Evolutionary conservation across 768 basidiomycete genomes (phyloP).

Genomic region (Tulasnella sp.): DNA sequence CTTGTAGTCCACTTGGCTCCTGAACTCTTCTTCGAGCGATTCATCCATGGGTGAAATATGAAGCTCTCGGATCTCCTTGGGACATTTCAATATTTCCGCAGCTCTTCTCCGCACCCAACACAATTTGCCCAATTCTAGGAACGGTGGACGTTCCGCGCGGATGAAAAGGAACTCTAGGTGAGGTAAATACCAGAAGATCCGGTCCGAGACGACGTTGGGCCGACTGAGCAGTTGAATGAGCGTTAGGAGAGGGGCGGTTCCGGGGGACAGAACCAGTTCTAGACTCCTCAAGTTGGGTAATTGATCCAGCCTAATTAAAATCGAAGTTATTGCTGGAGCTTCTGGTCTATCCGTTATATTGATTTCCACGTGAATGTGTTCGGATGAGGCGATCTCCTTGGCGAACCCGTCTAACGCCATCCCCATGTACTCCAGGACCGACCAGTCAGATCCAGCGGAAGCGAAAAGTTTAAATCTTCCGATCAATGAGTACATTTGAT

Average conservation of each 20-base stretch:
- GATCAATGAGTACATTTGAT: background rate
- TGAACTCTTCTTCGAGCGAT: background rate
- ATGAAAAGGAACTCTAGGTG: background rate
- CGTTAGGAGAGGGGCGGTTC: background rate
- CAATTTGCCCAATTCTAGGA: background rate
- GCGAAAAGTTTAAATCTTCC: background rate
- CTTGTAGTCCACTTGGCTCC: too few species aligned
- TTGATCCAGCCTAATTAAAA: background rate
- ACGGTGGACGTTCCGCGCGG: background rate
- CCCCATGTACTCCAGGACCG: background rate
- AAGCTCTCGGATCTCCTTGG: background rate
- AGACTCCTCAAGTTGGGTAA: background rate
- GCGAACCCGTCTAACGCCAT: background rate
- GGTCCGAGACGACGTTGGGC: background rate
- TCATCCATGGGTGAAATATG: background rate
- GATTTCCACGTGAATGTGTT: background rate
- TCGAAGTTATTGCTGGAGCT: background rate
- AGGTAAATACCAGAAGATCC: background rate
- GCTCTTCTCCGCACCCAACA: background rate
- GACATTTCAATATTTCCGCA: background rate
- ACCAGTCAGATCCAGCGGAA: background rate
- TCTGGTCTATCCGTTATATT: background rate
- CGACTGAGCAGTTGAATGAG: background rate
- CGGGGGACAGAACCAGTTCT: background rate
- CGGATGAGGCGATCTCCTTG: background rate